These are phyloP conservation scores for Hymenoscyphus occultus DNA, from an alignment of 2,329 filamentous ascomycete species.

Conservation along the genomic window DNA sequence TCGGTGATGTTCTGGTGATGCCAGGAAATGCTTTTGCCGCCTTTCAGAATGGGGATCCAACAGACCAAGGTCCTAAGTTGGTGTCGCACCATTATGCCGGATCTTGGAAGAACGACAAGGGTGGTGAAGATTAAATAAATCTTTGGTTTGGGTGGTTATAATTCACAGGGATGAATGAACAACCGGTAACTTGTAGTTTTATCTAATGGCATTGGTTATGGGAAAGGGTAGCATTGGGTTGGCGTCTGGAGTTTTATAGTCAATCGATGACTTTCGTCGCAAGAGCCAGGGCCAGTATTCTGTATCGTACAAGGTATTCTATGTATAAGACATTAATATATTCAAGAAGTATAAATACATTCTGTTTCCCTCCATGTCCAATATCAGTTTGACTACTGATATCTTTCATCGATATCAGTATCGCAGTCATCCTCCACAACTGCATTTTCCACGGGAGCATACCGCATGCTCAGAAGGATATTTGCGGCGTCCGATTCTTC, in stretches of 20 bases:
- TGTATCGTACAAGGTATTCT: too few relatives aligned
- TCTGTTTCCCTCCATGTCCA: not conserved
- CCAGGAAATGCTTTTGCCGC: constrained; percentile 23
- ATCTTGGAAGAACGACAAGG: constrained; percentile 24
- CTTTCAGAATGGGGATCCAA: constrained; percentile 11
- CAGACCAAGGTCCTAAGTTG: constrained; percentile 17
- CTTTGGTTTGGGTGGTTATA: not conserved
- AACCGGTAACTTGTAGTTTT: not conserved
- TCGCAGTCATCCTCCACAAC: not conserved
- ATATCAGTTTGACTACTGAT: not conserved
- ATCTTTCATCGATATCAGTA: constrained; percentile 5
- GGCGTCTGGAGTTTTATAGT: not conserved
- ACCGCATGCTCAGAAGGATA: too few relatives aligned
- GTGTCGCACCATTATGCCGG: constrained; percentile 26
- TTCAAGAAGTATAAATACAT: too few relatives aligned
- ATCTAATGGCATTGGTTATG: not conserved
- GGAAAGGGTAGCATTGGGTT: not conserved
- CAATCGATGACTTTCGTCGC: not conserved
- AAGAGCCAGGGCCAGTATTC: too few relatives aligned
- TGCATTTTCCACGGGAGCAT: too few relatives aligned
- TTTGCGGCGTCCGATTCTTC: too few relatives aligned
- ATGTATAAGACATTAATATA: too few relatives aligned
- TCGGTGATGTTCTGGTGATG: constrained; percentile 33
- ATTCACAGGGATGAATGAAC: not conserved
- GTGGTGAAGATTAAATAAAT: constrained; percentile 15